phyloP scores from a whole-genome alignment of 2,329 filamentous ascomycete genomes.

The Alternaria sp. region DNA sequence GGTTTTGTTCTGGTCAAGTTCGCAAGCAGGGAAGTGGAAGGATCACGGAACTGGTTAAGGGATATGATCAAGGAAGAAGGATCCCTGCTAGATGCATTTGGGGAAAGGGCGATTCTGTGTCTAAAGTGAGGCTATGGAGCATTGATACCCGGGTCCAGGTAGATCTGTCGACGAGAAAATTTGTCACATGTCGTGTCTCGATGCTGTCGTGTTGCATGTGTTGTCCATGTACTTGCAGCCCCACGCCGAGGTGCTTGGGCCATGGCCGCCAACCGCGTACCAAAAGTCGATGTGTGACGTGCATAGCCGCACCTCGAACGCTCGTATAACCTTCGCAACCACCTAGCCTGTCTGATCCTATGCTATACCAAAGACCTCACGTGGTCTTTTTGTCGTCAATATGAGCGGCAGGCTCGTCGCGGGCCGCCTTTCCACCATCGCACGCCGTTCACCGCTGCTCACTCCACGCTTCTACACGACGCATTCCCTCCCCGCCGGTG shows the following conservation, averaged over 20 bases:
- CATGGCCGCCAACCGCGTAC: slow-evolving; percentile 13
- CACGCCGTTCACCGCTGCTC: slow-evolving; percentile 70
- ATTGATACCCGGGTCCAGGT: not conserved
- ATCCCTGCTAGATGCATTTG: slow-evolving; percentile 75
- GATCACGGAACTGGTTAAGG: slow-evolving; percentile 80
- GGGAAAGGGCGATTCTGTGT: slow-evolving; percentile 82
- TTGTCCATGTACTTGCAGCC: slow-evolving; percentile 6
- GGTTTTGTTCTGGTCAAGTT: slow-evolving; percentile 92
- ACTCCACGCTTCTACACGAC: slow-evolving; percentile 61
- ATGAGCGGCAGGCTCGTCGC: slow-evolving; percentile 81
- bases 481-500: slow-evolving; percentile 47
- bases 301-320: slow-evolving; percentile 21
- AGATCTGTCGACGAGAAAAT: not conserved
- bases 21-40: slow-evolving; percentile 81
- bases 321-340: slow-evolving; percentile 12
- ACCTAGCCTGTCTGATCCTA: slow-evolving; percentile 20
- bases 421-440: slow-evolving; percentile 73
- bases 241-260: slow-evolving; percentile 21
- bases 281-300: slow-evolving; percentile 28
- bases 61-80: slow-evolving; percentile 79
- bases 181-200: not conserved
- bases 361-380: slow-evolving; percentile 25
- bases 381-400: slow-evolving; percentile 28
- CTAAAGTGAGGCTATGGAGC: slow-evolving; percentile 33
- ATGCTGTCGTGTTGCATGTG: slow-evolving; percentile 10